Evolutionary conservation across 257 asterid genomes (phyloP).

Genomic region (Datura wrightii): DNA sequence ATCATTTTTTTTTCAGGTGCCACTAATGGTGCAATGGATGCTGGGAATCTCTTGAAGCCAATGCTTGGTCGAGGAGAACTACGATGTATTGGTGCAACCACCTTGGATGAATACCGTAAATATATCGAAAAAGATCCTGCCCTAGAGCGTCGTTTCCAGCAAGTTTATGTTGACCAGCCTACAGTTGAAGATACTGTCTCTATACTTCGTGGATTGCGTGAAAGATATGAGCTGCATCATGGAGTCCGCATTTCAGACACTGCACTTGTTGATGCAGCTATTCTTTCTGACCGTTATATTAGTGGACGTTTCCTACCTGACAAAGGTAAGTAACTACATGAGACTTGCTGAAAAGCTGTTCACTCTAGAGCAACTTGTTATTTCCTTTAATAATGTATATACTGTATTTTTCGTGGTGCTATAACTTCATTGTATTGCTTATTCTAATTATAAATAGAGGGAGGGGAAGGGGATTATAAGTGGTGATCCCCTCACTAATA

Average conservation of each 20-base stretch:
- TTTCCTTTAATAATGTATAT: not conserved
- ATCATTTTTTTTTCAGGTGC: slow-evolving; percentile 64
- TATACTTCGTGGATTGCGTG: slow-evolving; percentile 93
- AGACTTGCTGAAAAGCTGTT: not conserved
- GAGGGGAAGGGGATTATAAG: not conserved
- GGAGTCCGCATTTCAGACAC: slow-evolving; percentile 93
- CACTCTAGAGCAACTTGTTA: not conserved
- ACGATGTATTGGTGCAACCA: slow-evolving; percentile 97
- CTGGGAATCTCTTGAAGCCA: slow-evolving; percentile 94
- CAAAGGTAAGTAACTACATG: slow-evolving; percentile 59
- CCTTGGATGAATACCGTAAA: slow-evolving; percentile 91
- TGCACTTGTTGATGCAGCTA: slow-evolving; percentile 93
- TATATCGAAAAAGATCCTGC: slow-evolving; percentile 96
- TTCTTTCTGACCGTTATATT: slow-evolving; percentile 89
- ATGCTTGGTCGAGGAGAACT: slow-evolving; percentile 99
- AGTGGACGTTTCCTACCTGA: slow-evolving; percentile 94
- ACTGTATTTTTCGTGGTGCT: not conserved
- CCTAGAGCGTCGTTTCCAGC: slow-evolving; percentile 94
- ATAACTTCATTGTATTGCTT: not conserved
- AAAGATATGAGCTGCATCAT: slow-evolving; percentile 95
- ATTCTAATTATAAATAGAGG: not conserved
- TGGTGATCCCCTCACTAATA: not conserved
- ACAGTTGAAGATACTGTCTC: slow-evolving; percentile 88
- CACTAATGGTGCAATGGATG: slow-evolving; percentile 97
- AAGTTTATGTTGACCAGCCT: slow-evolving; percentile 94